These are phyloP conservation scores for Paracamarosporium sp. DNA, from an alignment of 2,329 filamentous ascomycete genomes.

Conservation along the genomic window DNA sequence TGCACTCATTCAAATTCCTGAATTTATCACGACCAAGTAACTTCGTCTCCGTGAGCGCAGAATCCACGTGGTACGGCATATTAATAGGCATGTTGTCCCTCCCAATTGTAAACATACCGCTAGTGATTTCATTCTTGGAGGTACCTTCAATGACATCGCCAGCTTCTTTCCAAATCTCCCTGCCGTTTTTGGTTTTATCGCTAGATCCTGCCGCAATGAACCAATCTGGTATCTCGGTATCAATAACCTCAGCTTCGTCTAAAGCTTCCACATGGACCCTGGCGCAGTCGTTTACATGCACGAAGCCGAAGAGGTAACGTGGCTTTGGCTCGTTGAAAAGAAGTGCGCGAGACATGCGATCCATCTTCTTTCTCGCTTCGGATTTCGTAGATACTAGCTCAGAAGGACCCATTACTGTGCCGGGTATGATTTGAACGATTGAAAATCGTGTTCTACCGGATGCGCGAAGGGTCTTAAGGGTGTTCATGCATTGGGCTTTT, in stretches of 20 bases:
- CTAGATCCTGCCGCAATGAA: conserved; percentile 36
- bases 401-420: conserved; percentile 41
- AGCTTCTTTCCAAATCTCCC: conserved; percentile 29
- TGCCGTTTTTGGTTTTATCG: conserved; percentile 23
- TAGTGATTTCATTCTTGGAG: conserved; percentile 23
- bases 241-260: conserved; percentile 21
- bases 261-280: conserved; percentile 39
- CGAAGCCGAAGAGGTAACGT: conserved; percentile 44
- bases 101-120: conserved; percentile 30
- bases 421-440: conserved; percentile 41
- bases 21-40: conserved; percentile 28
- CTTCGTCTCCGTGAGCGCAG: conserved; percentile 29
- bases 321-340: conserved; percentile 39
- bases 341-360: conserved; percentile 40
- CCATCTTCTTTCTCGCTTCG: conserved; percentile 29
- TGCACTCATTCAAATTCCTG: conserved; percentile 28
- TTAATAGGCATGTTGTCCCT: conserved; percentile 33
- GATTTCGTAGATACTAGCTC: conserved; percentile 31
- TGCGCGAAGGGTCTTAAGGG: conserved; percentile 26
- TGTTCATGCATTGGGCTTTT: conserved; percentile 42
- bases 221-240: conserved; percentile 30
- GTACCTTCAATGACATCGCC: conserved; percentile 27
- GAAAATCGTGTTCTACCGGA: conserved; percentile 27
- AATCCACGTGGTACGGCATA: conserved; percentile 41
- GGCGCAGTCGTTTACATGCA: conserved; percentile 40